Percentiles rank a stretch among this genome's conserved stretches.
Evolutionary conservation across 2,329 filamentous ascomycete genomes (phyloP).

Genomic region (Talaromyces sp.): DNA sequence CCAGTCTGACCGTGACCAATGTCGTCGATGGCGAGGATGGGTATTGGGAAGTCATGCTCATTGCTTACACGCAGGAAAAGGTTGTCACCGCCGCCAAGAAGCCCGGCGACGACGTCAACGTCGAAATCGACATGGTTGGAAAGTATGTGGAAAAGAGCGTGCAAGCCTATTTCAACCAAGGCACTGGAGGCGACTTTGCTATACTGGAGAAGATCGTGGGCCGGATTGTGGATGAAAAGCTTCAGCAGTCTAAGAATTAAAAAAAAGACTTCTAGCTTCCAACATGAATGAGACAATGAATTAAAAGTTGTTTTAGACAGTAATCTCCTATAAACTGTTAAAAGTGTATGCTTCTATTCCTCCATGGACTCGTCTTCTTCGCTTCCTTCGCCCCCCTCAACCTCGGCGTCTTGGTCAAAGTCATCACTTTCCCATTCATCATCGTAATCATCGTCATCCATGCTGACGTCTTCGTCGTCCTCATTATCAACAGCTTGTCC

Average conservation of each 20-base stretch:
- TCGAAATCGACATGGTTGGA: constrained; percentile 84
- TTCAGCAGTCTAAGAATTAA: constrained; percentile 35
- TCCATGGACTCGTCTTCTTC: constrained; percentile 36
- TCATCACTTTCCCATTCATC: constrained; percentile 51
- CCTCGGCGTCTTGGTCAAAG: constrained; percentile 43
- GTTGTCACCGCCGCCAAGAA: constrained; percentile 77
- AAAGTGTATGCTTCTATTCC: constrained; percentile 24
- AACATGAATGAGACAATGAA: not conserved
- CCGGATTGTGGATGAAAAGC: constrained; percentile 66
- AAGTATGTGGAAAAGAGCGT: constrained; percentile 71
- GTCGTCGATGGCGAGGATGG: constrained; percentile 75
- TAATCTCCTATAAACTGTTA: not conserved
- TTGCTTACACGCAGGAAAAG: constrained; percentile 91
- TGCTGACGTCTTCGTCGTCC: constrained; percentile 45
- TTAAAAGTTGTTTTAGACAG: not conserved
- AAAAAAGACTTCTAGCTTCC: not conserved
- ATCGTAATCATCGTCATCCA: constrained; percentile 40
- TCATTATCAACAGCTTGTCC: constrained; percentile 39
- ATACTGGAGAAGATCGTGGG: constrained; percentile 68
- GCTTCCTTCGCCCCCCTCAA: constrained; percentile 35
- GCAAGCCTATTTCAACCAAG: constrained; percentile 62
- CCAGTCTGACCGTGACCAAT: constrained; percentile 84
- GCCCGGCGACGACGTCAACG: constrained; percentile 75
- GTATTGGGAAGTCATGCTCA: constrained; percentile 95
- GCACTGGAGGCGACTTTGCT: constrained; percentile 36